Conservation (phyloP, 208 protist genomes). For the Phytomonas sp. region DNA sequence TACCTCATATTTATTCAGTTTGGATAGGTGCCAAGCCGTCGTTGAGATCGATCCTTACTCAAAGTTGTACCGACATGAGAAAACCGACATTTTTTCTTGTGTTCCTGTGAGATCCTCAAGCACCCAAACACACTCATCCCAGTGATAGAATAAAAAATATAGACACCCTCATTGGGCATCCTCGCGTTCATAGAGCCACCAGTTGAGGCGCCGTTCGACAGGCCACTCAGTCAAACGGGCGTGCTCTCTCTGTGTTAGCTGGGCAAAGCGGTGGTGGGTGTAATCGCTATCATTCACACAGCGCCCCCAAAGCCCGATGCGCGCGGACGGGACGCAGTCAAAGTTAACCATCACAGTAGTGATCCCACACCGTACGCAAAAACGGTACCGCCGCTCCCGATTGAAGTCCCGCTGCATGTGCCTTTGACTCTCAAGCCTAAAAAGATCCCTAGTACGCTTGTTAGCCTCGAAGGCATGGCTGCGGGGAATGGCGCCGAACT, state of each 20-base stretch:
- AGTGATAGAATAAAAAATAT: not conserved
- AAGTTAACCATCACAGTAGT: conserved; percentile 85
- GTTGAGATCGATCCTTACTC: no score
- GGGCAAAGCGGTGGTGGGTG: conserved; percentile 72
- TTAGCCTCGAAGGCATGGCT: conserved; percentile 28
- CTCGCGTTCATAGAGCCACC: conserved; percentile 68
- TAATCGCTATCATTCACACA: conserved; percentile 78
- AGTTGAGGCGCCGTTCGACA: conserved; percentile 59
- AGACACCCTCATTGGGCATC: not conserved
- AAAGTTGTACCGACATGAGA: no score
- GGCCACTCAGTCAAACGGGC: conserved; percentile 61
- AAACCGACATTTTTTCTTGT: no score
- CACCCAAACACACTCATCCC: no score
- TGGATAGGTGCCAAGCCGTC: no score
- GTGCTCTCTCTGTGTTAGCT: conserved; percentile 71
- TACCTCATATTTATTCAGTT: no score
- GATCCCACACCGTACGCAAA: conserved; percentile 79
- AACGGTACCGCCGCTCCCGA: conserved; percentile 67
- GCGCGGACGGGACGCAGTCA: conserved; percentile 67
- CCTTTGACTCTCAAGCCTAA: conserved; percentile 75
- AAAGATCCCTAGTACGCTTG: conserved; percentile 73
- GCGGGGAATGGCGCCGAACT: conserved; percentile 65
- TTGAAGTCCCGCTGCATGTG: conserved; percentile 61
- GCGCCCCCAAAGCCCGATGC: conserved; percentile 77
- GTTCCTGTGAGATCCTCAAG: no score